Evolutionary conservation across 1,139 yeast species (phyloP).

Genomic region (Yarrowia galli): DNA sequence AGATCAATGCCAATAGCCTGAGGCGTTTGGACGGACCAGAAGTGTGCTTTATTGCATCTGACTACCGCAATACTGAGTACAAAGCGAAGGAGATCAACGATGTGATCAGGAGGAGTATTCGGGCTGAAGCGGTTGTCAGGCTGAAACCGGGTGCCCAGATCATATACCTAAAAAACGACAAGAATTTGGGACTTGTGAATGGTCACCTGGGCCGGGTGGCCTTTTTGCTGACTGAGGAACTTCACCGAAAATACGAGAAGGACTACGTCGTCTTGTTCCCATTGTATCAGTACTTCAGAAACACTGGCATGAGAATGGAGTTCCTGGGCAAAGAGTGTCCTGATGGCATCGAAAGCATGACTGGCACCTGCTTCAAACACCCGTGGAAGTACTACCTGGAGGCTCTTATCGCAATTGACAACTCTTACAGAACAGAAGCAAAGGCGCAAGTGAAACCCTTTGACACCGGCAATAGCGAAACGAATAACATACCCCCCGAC

Average conservation of each 20-base stretch:
- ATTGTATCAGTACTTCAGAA: not conserved
- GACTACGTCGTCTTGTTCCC: not conserved
- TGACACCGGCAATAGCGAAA: not conserved
- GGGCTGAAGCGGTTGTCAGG: no score
- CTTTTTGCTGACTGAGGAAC: not conserved
- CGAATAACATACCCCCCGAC: not conserved
- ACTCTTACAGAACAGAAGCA: not conserved
- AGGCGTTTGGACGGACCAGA: conserved; percentile 54
- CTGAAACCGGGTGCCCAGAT: conserved; percentile 69
- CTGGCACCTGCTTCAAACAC: not conserved
- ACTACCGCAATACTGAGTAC: conserved; percentile 53
- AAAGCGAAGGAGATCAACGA: not conserved
- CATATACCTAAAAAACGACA: conserved; percentile 59
- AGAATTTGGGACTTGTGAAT: conserved; percentile 58
- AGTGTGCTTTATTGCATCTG: conserved; percentile 54
- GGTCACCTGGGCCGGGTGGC: conserved; percentile 49
- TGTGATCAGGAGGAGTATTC: no score
- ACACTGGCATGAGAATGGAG: not conserved
- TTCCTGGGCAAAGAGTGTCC: not conserved
- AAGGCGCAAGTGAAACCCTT: not conserved
- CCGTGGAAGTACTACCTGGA: not conserved
- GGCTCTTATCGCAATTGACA: not conserved
- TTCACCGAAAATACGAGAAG: not conserved
- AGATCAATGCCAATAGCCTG: conserved; percentile 67
- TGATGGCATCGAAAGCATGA: not conserved